A percentile compares a stretch with the other conserved stretches of the same genome.
phyloP scores from a whole-genome alignment of 345 rosid genomes.

The Euphorbia tirucalli region DNA sequence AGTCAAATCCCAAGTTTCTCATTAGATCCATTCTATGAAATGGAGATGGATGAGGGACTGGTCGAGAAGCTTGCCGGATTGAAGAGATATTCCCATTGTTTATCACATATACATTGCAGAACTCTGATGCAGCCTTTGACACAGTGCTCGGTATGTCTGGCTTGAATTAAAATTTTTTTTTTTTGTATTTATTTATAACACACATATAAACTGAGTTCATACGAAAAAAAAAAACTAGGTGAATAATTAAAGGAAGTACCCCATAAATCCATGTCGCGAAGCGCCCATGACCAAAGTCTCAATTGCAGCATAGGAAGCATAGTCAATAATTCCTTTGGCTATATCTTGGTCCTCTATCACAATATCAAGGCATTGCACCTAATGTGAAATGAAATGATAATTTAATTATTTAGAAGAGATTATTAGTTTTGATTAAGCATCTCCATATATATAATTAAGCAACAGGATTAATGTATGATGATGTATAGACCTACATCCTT shows the following conservation, averaged over 20 bases:
- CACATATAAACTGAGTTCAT: no score
- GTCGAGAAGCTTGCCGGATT: conserved; percentile 47
- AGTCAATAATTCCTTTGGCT: conserved; percentile 66
- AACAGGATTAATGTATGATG: no score
- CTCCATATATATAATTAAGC: no score
- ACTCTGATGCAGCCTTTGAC: conserved; percentile 71
- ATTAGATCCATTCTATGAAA: no score
- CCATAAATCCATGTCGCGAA: conserved; percentile 66
- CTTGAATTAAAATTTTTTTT: no score
- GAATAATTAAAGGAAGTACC: conserved; percentile 45
- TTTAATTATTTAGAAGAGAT: no score
- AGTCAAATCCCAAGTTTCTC: no score
- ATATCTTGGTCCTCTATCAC: conserved; percentile 61
- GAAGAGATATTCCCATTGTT: conserved; percentile 77
- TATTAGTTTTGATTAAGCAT: no score
- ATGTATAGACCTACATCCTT: conserved; percentile 62
- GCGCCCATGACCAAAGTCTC: conserved; percentile 82
- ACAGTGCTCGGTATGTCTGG: conserved; percentile 58
- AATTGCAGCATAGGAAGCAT: conserved; percentile 60
- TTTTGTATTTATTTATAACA: conserved; percentile 35
- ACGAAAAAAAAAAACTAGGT: background rate
- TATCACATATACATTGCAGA: conserved; percentile 75
- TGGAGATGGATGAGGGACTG: conserved; percentile 65
- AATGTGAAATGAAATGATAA: no score
- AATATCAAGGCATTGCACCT: conserved; percentile 68